Percentiles rank a stretch among this genome's conserved stretches.
Evolutionary conservation across 345 rosid species (phyloP).

Genomic region (Salix dunnii): DNA sequence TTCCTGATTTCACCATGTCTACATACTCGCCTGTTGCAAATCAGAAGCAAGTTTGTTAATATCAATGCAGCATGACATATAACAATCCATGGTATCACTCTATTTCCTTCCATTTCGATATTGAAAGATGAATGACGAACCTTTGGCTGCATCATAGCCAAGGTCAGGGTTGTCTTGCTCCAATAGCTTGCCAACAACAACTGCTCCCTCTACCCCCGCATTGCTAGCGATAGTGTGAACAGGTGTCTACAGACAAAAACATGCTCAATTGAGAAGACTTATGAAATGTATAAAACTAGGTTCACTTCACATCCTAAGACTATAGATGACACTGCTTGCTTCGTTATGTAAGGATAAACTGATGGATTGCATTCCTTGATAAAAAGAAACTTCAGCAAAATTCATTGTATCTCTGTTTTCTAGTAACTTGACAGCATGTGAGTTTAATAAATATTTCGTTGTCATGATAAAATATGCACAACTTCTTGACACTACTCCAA

Average conservation of each 20-base stretch:
- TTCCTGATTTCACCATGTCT: slow-evolving; percentile 89
- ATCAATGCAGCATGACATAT: neutral
- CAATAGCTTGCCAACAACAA: slow-evolving; percentile 41
- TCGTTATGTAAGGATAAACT: neutral
- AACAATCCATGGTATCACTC: neutral
- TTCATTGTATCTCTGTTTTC: too few species aligned
- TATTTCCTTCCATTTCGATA: neutral
- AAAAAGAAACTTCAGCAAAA: too few species aligned
- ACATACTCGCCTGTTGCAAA: slow-evolving; percentile 66
- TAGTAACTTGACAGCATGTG: too few species aligned
- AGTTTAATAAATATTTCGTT: too few species aligned
- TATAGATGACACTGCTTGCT: neutral
- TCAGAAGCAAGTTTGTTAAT: neutral
- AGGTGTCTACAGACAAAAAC: slow-evolving; percentile 30
- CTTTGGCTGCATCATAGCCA: slow-evolving; percentile 53
- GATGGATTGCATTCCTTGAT: too few species aligned
- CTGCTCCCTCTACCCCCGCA: slow-evolving; percentile 49
- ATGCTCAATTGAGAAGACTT: slow-evolving; percentile 1
- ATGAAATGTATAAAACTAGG: neutral
- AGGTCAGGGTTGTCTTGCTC: slow-evolving; percentile 42
- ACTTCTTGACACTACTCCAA: too few species aligned
- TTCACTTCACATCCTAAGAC: neutral
- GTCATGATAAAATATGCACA: too few species aligned
- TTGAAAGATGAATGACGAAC: slow-evolving; percentile 11
- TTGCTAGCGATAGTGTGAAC: slow-evolving; percentile 33